Conservation (phyloP, 805 yeast genomes). For the Zygoascus tannicola region DNA sequence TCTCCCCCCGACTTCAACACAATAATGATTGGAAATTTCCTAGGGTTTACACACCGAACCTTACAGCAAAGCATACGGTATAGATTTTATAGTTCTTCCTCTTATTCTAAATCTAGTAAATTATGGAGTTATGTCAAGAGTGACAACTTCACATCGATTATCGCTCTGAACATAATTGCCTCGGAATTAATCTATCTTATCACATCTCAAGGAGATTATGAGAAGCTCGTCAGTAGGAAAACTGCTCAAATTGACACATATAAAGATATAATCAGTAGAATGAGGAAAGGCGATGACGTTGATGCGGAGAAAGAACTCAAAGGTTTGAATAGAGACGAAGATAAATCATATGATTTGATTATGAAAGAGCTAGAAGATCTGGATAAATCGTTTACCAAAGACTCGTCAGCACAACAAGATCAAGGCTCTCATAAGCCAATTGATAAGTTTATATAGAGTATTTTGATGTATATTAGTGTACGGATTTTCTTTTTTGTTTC, state of each 20-base stretch:
- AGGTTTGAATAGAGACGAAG: slow-evolving; percentile 25
- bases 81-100: background rate
- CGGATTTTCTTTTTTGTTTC: no score
- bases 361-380: slow-evolving; percentile 23
- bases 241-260: slow-evolving; percentile 31
- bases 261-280: slow-evolving; percentile 32
- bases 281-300: slow-evolving; percentile 33
- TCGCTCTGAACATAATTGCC: slow-evolving; percentile 37
- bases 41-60: no score
- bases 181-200: slow-evolving; percentile 41
- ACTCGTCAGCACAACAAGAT: background rate
- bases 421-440: background rate
- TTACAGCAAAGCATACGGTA: no score
- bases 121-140: slow-evolving; percentile 1
- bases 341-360: slow-evolving; percentile 20
- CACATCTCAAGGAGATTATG: slow-evolving; percentile 32
- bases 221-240: slow-evolving; percentile 34
- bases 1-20: no score
- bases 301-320: slow-evolving; percentile 36
- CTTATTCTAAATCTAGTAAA: background rate
- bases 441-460: slow-evolving; percentile 1
- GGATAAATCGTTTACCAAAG: slow-evolving; percentile 10
- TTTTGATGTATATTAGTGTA: no score
- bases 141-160: slow-evolving; percentile 30
- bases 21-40: no score